Base-by-base conservation (phyloP, 2,329 filamentous ascomycete genomes). In the Cercospora sp. region DNA sequence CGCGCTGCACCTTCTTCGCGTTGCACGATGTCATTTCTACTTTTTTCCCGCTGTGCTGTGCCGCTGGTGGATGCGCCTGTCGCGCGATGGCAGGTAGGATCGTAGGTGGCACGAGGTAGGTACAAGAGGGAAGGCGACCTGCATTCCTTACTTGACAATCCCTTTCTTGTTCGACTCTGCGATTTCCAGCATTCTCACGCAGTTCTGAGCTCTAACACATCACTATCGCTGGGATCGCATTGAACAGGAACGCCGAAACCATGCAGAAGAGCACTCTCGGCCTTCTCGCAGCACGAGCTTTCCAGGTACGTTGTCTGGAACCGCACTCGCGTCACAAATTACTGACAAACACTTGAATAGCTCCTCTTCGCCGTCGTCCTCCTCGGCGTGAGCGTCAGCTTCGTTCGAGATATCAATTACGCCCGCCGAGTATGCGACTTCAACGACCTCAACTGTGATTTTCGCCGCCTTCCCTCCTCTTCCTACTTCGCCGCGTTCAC, bases 311-410 rank as follows among this genome's bases (percentile, higher is more conserved):
- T 23, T 13, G 18, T 53, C 31, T 12, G 10, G 8, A 8, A 5
- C 5, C 31, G 12, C 28, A 23, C 61, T 33, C 20, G 7, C 8
- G 16, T 36, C 23, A n/a, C 53, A 16, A 7, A 5, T 23, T n/a
- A n/a, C 31, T 42, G 53, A 55, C 12, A n/a, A n/a, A 5, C 36
- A 5, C 0, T 20, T 3, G 16, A 12, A 45, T 30, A 66, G 66
- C 28, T 68, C 45, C 63, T 64, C 60, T 65, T 51, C 61, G 66
- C 64, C 18, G 58, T 65, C 51, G 65, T 67, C 26, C 61, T 70
- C 20, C 63, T 70, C 58, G 69, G 67, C 16, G 59, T 72, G 3
- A 39, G 62, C 12, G 60, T 62, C 16, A 33, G 48, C 16, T 28
- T 60, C 13, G 51, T 55, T 5, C 45, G 45, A 13, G 60, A 59